Conservation (phyloP, 2,329 filamentous ascomycete species). For the Phialophora verrucosa region DNA sequence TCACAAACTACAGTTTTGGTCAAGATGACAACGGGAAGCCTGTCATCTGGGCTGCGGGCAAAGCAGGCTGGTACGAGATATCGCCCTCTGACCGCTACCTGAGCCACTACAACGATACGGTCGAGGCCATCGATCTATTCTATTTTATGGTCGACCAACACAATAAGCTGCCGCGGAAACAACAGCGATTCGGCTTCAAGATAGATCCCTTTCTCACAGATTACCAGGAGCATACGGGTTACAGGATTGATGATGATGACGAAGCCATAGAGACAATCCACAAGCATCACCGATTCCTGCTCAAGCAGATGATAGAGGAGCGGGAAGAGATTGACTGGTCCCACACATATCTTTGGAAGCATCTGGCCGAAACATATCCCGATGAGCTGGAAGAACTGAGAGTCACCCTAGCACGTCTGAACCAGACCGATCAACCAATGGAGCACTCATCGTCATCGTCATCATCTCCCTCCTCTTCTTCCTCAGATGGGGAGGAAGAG, state of each 20-base stretch:
- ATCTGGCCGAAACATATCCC: slow-evolving; percentile 51
- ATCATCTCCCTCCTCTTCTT: slow-evolving; percentile 30
- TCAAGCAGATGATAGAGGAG: slow-evolving; percentile 54
- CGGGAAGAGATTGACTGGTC: slow-evolving; percentile 54
- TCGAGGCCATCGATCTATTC: slow-evolving; percentile 63
- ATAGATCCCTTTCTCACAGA: slow-evolving; percentile 39
- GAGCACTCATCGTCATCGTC: slow-evolving; percentile 39
- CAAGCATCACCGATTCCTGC: slow-evolving; percentile 53
- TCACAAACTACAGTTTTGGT: slow-evolving; percentile 57
- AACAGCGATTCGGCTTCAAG: slow-evolving; percentile 36
- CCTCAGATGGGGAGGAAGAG: slow-evolving; percentile 24
- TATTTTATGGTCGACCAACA: slow-evolving; percentile 68
- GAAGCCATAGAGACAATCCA: slow-evolving; percentile 55
- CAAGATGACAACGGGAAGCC: slow-evolving; percentile 61
- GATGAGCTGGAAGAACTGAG: slow-evolving; percentile 37
- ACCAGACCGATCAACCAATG: slow-evolving; percentile 33
- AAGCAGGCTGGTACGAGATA: slow-evolving; percentile 67
- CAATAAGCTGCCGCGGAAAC: slow-evolving; percentile 42
- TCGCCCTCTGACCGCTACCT: slow-evolving; percentile 60
- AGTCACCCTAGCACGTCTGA: slow-evolving; percentile 18
- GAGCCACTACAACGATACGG: slow-evolving; percentile 58
- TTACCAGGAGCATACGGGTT: slow-evolving; percentile 40
- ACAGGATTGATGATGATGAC: slow-evolving; percentile 48
- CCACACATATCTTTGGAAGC: slow-evolving; percentile 51
- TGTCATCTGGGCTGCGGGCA: slow-evolving; percentile 66